Evolutionary conservation across 805 yeast species (phyloP).

Genomic region (Pichia cabralensis): DNA sequence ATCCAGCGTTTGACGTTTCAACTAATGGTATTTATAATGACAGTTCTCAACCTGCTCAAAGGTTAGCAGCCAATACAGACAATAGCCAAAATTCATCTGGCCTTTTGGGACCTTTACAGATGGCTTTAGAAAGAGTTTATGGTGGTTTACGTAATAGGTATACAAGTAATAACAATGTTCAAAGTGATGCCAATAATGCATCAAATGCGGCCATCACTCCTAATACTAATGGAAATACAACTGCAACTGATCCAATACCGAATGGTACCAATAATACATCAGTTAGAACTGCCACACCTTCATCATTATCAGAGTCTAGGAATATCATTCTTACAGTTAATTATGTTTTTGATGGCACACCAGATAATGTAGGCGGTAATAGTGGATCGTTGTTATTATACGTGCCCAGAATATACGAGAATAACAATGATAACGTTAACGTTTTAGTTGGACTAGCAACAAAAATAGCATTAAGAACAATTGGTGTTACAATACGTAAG

Average conservation of each 20-base stretch:
- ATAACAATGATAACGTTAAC: constrained; percentile 51
- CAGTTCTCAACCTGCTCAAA: constrained; percentile 12
- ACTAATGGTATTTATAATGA: constrained; percentile 24
- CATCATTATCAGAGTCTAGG: constrained; percentile 19
- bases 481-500: constrained; percentile 38
- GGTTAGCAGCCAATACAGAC: no score
- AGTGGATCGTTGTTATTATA: constrained; percentile 54
- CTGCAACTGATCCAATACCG: not conserved
- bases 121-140: constrained; percentile 12
- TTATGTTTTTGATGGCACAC: constrained; percentile 24
- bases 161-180: not conserved
- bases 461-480: constrained; percentile 56
- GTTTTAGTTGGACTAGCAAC: constrained; percentile 59
- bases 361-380: constrained; percentile 5
- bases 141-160: not conserved
- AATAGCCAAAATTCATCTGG: no score
- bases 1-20: constrained; percentile 29
- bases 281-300: not conserved
- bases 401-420: constrained; percentile 53
- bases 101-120: constrained; percentile 18
- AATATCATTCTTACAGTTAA: constrained; percentile 33
- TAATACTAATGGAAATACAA: not conserved
- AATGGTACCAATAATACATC: not conserved
- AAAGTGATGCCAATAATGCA: not conserved
- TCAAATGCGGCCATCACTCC: not conserved